Evolutionary conservation across 2,329 filamentous ascomycete species (phyloP), one percentile per base, ranked within the genome.

Genomic region (Thermothelomyces thermophilus): DNA sequence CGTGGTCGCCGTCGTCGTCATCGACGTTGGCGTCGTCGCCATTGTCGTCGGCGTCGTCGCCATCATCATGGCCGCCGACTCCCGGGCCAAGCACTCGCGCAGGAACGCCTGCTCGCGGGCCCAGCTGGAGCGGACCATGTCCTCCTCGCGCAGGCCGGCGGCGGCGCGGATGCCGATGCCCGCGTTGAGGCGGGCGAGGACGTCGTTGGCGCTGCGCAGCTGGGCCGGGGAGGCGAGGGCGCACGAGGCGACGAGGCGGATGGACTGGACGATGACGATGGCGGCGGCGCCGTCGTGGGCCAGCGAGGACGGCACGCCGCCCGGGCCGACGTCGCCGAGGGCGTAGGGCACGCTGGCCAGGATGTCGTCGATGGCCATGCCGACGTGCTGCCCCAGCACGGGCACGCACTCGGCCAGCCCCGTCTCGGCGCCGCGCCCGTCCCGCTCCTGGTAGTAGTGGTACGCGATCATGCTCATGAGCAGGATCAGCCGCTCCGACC

Each of bases 231-330:
- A 63, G 4, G 55, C 55, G 44, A 62, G 66, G 7, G 57, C 54
- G 48, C 64, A 67, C 16, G 58, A 58, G n/a, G 60, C 56, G 30
- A 67, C 57, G 30, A 67, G 54, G 28, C 62, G 60, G 31, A 67
- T 61, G 0, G 64, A 62, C 22, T 66, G 47, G 4, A 50, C 34
- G 20, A 50, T 50, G 14, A 50, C 47, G 60, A 67, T 59, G 13
- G 62, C 65, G 1, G 57, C 61, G 0, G 65, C 65, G 0, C 64
- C 64, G 35, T 67, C 64, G 31, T 66, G 56, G 1, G 52, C 31
- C 51, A 62, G 55, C 3, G 53, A 52, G 37, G 24, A 28, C 5
- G 42, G 36, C 8, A 48, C 43, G 3, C 64, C 62, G 17, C 41
- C 56, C 0, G 54, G 41, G 16, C 59, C 55, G 28, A 65, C 51